Conservation (phyloP, 345 rosid species). For the Arabis hirsuta region DNA sequence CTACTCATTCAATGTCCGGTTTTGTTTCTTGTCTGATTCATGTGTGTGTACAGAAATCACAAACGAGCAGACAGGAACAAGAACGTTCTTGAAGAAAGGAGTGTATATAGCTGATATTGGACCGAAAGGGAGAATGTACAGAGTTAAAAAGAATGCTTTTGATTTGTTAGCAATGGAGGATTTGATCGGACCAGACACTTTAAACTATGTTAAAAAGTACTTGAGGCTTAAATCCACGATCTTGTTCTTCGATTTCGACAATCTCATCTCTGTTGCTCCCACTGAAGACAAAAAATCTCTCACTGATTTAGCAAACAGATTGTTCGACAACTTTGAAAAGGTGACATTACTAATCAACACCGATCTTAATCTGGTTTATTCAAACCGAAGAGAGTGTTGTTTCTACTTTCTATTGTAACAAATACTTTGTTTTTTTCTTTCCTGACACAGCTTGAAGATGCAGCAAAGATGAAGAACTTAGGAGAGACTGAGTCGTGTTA, state of each 20-base stretch:
- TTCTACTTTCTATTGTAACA: neutral
- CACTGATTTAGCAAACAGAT: conserved; percentile 72
- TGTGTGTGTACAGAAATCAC: conserved; percentile 51
- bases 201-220: conserved; percentile 77
- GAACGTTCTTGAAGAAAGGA: conserved; percentile 70
- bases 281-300: conserved; percentile 67
- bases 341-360: conserved; percentile 34
- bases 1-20: neutral
- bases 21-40: neutral
- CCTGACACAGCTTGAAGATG: conserved; percentile 68
- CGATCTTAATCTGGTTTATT: neutral
- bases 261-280: conserved; percentile 72
- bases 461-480: conserved; percentile 60
- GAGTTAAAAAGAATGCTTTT: conserved; percentile 74
- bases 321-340: conserved; percentile 82
- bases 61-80: conserved; percentile 73
- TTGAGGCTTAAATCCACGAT: conserved; percentile 75
- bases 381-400: neutral
- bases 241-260: conserved; percentile 84
- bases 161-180: conserved; percentile 87
- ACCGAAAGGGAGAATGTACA: conserved; percentile 57
- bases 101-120: conserved; percentile 69
- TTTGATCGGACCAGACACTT: conserved; percentile 75
- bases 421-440: neutral
- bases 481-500: conserved; percentile 58